These are phyloP conservation scores for Protomyces arabidopsidicola DNA, from an alignment of 1,139 yeast species.

Conservation along the genomic window DNA sequence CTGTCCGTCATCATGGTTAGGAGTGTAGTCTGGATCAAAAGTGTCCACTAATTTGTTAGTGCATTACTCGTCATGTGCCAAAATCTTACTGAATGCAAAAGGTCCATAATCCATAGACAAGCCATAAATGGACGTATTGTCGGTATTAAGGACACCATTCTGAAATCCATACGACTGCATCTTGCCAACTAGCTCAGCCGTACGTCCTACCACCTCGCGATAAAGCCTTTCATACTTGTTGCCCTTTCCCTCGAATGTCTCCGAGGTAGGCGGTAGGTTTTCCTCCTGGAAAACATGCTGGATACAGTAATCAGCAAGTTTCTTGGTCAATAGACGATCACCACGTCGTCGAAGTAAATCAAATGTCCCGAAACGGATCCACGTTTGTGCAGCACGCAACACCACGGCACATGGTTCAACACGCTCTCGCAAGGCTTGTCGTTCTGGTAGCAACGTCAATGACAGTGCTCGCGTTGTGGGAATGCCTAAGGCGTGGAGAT, in stretches of 20 bases:
- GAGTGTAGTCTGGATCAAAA: constrained; percentile 75
- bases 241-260: constrained; percentile 41
- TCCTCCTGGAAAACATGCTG: constrained; percentile 51
- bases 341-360: constrained; percentile 74
- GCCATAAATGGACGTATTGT: constrained; percentile 83
- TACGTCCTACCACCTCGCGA: constrained; percentile 60
- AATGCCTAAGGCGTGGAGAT: constrained; percentile 71
- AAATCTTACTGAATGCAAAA: constrained; percentile 55
- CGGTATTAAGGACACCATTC: constrained; percentile 92
- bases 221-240: constrained; percentile 68
- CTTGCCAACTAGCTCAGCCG: constrained; percentile 72
- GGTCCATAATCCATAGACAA: constrained; percentile 93
- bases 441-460: constrained; percentile 64
- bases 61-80: constrained; percentile 30
- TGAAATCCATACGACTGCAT: constrained; percentile 92
- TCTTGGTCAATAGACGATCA: constrained; percentile 58
- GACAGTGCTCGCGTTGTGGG: constrained; percentile 84
- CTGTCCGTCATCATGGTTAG: constrained; percentile 64
- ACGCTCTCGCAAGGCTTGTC: constrained; percentile 65
- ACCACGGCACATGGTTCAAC: constrained; percentile 80
- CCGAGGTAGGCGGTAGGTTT: constrained; percentile 15
- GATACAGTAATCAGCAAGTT: constrained; percentile 68
- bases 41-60: constrained; percentile 52
- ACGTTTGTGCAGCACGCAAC: constrained; percentile 73
- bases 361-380: constrained; percentile 89